Evolutionary conservation across 257 asterid species (phyloP), one percentile per base, ranked within the genome.

Genomic region (Verbascum thapsus): DNA sequence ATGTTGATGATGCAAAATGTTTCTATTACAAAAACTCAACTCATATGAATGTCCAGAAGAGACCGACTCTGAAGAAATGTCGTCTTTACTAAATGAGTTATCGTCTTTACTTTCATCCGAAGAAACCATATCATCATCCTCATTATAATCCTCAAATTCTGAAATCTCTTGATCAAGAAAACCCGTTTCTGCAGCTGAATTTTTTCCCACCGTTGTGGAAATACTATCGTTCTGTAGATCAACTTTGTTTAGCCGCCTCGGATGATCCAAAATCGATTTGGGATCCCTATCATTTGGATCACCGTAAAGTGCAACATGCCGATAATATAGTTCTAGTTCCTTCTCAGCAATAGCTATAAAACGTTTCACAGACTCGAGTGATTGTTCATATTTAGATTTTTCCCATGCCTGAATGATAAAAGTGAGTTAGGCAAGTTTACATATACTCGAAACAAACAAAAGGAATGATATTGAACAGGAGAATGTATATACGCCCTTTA

Each of bases 331-430:
- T 59, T 92, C 98, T 13, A 92, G 84, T 74, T 92, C 97, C 83
- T 86, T 91, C 86, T 88, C 97, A 10, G 91, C 80, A 49, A 86
- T 81, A 61, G 89, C 88, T 77, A 85, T 92, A 75, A 92, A 88
- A 50, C 82, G 87, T 52, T 89, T 77, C 64, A 87, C 97, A 32
- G 96, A 88, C 65, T 88, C 96, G 0, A 92, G 89, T 7, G 98
- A 91, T 41, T 91, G 98, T 74, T 88, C 97, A 17, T 85, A 86
- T 56, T 86, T 91, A 22, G 97, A 86, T 74, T 88, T 91, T 68
- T 86, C 94, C 79, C 83, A 76, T 19, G 98, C 98, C 96, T 89
- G 84, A 55, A 69, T 15, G 49, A 67, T 47, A 0, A 48, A 55
- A 19, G 15, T 34, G 39, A 13, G 51, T 11, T 26, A 8, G n/a